Evolutionary conservation across 345 rosid species (phyloP), one percentile per base, ranked within the genome.

Genomic region (Citrus cavaleriei): DNA sequence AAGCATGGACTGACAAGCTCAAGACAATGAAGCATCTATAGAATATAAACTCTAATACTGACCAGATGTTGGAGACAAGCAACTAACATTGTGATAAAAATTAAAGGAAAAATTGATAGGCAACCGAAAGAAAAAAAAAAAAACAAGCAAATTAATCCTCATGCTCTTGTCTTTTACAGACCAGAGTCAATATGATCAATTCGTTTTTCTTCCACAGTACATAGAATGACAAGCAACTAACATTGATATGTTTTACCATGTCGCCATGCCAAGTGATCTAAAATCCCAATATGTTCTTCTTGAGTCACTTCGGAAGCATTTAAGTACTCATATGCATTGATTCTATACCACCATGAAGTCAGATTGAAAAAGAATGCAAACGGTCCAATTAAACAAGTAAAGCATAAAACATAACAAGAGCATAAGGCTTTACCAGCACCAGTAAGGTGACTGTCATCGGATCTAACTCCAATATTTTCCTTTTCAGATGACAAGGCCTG

Each of bases 391-490:
- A 46, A 51, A 42, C 2, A 59, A 34, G n/a, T 19, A 72, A 64
- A 76, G n/a, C 54, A 84, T 10, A 77, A 54, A 77, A 71, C 32
- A 6, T 42, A 54, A 54, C 40, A 76, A 55, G 75, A 63, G 54
- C 25, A 67, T 51, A 69, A 80, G 71, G 76, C 80, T 80, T 80
- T 84, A 88, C 95, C 87, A 76, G 80, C 81, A 40, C 71, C 82
- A 34, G 60, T 58, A 66, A 24, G 79, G 30, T 70, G 70, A 74
- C 83, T 75, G 68, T 84, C 87, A 27, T 76, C 79, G 49, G 70
- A 74, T 81, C 76, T 76, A 81, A 63, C 85, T 77, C 81, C 91
- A 80, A 71, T 75, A 71, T 82, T 88, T 81, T 90, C 90, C 82
- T 81, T 91, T 32, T 83, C 93, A 16, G 87, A 86, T 61, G 84